Evolutionary conservation across 768 basidiomycete genomes (phyloP), one percentile per base, ranked within the genome.

Genomic region (Collybia nuda): DNA sequence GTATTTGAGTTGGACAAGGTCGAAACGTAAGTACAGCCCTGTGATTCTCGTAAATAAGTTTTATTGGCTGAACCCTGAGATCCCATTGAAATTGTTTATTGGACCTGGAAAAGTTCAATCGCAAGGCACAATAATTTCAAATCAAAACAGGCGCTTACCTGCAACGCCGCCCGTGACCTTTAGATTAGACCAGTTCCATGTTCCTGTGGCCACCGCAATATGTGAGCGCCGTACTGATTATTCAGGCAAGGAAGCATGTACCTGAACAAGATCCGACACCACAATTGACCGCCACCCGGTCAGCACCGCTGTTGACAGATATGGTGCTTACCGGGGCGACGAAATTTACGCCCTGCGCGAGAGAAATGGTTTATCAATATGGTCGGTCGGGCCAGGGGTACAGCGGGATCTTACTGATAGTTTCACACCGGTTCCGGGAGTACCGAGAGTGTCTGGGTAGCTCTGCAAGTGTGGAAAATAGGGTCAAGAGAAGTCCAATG

Each of bases 201-300:
- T 62, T 4, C 78, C 79, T 77, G 18, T 2, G 19, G 26, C 7
- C 19, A 40, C 24, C 24, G 24, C 12, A n/a, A 32, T 14, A 32
- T 32, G 32, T 32, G 32, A 32, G 32, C 32, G 18, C 41, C 38
- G 40, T 21, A 6, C 47, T 17, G 14, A 24, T 23, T 1, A 19
- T 35, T 9, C 17, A 41, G 14, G 29, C 9, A 39, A 37, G 19
- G 32, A 22, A 42, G 39, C 39, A 45, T 67, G 21, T 56, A 79
- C 81, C 81, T 23, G 62, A 68, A 64, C 82, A 85, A 23, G 78
- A 65, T 1, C 71, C 74, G 2, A 32, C 23, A 41, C 84, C 85
- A 56, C 84, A 86, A 59, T 84, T 77, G 3, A 85, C 74, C 9
- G 76, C 77, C 37, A 81, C 74, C 40, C 63, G 69, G 47, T 74